Evolutionary conservation across 129 eudicot genomes (phyloP), one percentile per base, ranked within the genome.

Genomic region (Centaurea solstitialis): DNA sequence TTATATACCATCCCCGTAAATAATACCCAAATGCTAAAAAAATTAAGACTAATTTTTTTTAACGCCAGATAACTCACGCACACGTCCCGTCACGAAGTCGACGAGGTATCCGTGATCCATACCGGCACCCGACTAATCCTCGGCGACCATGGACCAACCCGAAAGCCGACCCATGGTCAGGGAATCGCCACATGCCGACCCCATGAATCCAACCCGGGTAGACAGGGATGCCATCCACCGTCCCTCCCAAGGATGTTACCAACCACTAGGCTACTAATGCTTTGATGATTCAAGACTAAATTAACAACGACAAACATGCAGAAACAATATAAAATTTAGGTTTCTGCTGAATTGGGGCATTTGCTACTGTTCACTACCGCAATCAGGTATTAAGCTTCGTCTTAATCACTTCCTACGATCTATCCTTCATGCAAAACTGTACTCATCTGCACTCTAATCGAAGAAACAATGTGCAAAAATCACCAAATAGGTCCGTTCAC

Each of bases 291-390:
- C 67, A 73, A 13, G 8, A 28, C 68, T 30, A 17, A 39, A 1
- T 30, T n/a, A 62, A 66, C 78, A 7, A 47, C 5, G 3, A 5
- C 17, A 2, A 40, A 35, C 12, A 57, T 24, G 30, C 18, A 77
- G 47, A n/a, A 70, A 71, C 59, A 53, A 8, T 45, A 40, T 70
- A 79, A 57, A 71, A 59, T 15, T 23, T 17, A 70, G 3, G 0
- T 4, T 20, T 45, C 4, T 17, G 12, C 72, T 50, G 37, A 76
- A 70, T 35, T 77, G 22, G 20, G 53, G 9, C 41, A 64, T 26
- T 26, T 40, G 75, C 40, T 62, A 40, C 74, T 26, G 50, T n/a
- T 18, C n/a, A 64, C 76, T 17, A 70, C 82, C 45, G 43, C 68
- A 82, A 68, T 57, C 62, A 12, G 70, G 61, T 70, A 33, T 18